These are phyloP conservation scores for Pseudovirgaria hyperparasitica DNA, from an alignment of 2,329 filamentous ascomycete species.

Conservation along the genomic window DNA sequence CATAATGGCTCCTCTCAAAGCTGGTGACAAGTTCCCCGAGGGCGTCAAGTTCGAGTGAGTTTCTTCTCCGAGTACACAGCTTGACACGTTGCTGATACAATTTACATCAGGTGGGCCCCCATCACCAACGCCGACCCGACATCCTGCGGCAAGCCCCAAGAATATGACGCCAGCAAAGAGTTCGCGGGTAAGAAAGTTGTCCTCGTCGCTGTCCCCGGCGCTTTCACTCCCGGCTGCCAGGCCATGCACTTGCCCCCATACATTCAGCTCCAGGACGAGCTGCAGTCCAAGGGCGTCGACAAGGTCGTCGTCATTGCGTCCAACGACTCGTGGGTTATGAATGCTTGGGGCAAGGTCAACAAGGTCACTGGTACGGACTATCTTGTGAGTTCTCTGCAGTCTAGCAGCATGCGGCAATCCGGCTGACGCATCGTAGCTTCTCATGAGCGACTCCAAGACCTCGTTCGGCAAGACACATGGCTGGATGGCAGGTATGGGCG, in stretches of 20 bases:
- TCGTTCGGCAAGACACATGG: constrained; percentile 68
- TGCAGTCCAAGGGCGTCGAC: constrained; percentile 74
- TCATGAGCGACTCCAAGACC: constrained; percentile 60
- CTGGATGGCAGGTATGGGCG: constrained; percentile 55
- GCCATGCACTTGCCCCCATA: constrained; percentile 71
- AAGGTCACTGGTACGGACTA: constrained; percentile 58
- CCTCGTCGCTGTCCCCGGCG: constrained; percentile 56
- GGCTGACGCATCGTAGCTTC: constrained; percentile 38
- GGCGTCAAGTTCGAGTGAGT: constrained; percentile 64
- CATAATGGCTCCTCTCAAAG: constrained; percentile 55
- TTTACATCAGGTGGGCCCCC: constrained; percentile 62
- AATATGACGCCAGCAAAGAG: constrained; percentile 69
- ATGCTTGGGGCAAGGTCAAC: constrained; percentile 83
- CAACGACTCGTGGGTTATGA: constrained; percentile 83
- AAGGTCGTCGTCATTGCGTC: constrained; percentile 66
- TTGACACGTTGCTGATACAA: no score
- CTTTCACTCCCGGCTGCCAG: constrained; percentile 81
- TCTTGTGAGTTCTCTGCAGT: constrained; percentile 26
- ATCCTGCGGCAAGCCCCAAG: constrained; percentile 63
- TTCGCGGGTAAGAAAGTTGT: constrained; percentile 61
- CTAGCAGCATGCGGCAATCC: background rate
- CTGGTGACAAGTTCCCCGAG: constrained; percentile 72
- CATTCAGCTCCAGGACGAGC: constrained; percentile 54
- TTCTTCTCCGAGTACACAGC: constrained; percentile 3
- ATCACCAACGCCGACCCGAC: constrained; percentile 61